Evolutionary conservation across 208 protist genomes (phyloP).

Genomic region (Naegleria fowleri): DNA sequence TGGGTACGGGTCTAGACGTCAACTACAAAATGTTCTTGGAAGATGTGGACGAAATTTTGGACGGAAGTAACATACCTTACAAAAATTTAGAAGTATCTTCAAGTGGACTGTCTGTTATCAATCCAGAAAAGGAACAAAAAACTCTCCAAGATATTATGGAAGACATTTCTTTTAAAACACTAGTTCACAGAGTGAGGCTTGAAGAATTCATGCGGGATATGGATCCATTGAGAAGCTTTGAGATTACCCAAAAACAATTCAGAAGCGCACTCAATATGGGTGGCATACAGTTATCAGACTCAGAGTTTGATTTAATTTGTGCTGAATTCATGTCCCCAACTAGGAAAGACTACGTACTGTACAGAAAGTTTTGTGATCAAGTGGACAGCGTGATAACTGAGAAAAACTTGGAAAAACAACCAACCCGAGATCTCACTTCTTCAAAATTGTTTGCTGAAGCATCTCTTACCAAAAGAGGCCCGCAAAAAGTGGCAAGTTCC

Average conservation of each 20-base stretch:
- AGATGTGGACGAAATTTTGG: conserved; percentile 58
- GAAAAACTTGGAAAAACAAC: background rate
- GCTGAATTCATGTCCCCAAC: background rate
- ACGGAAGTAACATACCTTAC: background rate
- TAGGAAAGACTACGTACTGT: background rate
- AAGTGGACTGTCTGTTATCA: background rate
- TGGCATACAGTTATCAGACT: background rate
- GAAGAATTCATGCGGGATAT: background rate
- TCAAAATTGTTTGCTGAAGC: background rate
- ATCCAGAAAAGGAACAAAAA: background rate
- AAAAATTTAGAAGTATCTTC: background rate
- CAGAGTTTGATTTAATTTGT: background rate
- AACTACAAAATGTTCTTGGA: conserved; percentile 76
- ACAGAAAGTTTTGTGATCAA: background rate
- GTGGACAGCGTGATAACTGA: background rate
- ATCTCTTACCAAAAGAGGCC: background rate
- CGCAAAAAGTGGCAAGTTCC: background rate
- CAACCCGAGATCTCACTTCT: background rate
- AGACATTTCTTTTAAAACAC: background rate
- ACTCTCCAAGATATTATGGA: background rate
- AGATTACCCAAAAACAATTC: conserved; percentile 9
- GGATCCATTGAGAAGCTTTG: background rate
- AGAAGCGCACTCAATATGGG: background rate
- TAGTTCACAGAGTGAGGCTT: background rate
- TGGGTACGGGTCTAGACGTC: conserved; percentile 56